A percentile compares a stretch with the other conserved stretches of the same genome.
phyloP scores from a whole-genome alignment of 495 filamentous ascomycete genomes.

The Aspergillus steynii region DNA sequence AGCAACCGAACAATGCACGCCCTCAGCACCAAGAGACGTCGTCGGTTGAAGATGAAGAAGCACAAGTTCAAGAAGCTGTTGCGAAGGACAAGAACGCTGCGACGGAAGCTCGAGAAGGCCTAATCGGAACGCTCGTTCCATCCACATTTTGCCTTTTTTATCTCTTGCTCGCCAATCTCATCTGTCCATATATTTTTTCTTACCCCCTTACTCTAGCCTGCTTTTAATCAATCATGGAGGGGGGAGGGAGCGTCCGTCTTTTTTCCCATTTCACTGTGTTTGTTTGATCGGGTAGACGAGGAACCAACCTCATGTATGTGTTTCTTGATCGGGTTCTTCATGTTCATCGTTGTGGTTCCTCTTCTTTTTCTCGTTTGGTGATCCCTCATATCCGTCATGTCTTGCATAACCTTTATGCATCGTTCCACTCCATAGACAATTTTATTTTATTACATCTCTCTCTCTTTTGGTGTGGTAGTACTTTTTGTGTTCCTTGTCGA shows the following conservation, averaged over 20 bases:
- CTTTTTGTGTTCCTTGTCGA: too few relatives aligned
- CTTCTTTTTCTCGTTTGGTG: slow-evolving; percentile 2
- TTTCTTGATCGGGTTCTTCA: slow-evolving; percentile 4
- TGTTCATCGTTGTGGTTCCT: slow-evolving; percentile 1
- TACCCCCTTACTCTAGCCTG: background rate
- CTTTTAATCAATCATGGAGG: slow-evolving; percentile 5
- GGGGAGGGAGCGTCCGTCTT: background rate
- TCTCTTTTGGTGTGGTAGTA: background rate
- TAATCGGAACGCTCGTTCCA: slow-evolving; percentile 19
- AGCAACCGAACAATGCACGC: slow-evolving; percentile 51
- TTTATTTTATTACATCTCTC: slow-evolving; percentile 7
- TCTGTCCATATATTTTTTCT: slow-evolving; percentile 7
- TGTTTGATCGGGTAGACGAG: background rate
- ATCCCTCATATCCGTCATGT: slow-evolving; percentile 10
- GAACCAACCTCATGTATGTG: background rate
- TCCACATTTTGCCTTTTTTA: background rate
- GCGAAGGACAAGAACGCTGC: slow-evolving; percentile 83
- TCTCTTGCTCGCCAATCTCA: background rate
- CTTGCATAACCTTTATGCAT: slow-evolving; percentile 11
- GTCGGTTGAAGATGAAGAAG: slow-evolving; percentile 99
- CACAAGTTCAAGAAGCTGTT: slow-evolving; percentile 99
- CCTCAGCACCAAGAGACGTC: slow-evolving; percentile 84
- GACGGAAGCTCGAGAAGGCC: slow-evolving; percentile 76
- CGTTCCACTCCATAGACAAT: slow-evolving; percentile 21
- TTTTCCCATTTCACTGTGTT: background rate